A percentile compares a stretch with the other conserved stretches of the same genome.
Conservation (phyloP, 2,329 filamentous ascomycete genomes). For the Lasiodiplodia sp. region DNA sequence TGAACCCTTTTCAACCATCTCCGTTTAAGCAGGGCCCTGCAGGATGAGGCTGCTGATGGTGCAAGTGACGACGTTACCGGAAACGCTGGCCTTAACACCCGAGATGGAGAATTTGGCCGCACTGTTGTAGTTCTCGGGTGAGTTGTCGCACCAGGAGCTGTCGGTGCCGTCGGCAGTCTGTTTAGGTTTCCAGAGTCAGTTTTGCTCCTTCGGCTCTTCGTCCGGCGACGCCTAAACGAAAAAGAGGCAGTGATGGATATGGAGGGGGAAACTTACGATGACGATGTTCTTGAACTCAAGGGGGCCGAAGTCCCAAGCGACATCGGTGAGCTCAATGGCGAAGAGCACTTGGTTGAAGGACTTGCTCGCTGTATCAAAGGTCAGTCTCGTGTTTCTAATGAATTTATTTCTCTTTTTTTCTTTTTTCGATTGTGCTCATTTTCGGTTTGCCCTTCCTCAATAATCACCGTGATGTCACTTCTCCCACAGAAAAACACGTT, state of each 20-base stretch:
- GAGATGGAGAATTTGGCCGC: conserved; percentile 47
- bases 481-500: no score
- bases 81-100: conserved; percentile 45
- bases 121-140: conserved; percentile 49
- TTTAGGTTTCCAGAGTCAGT: background rate
- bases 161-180: conserved; percentile 35
- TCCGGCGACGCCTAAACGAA: background rate
- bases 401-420: background rate
- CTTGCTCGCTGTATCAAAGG: conserved; percentile 39
- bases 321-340: conserved; percentile 50
- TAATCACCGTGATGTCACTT: no score
- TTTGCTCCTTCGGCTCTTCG: conserved; percentile 22
- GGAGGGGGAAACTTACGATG: conserved; percentile 34
- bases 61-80: conserved; percentile 34
- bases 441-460: background rate
- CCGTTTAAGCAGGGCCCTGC: conserved; percentile 30
- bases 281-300: conserved; percentile 44
- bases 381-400: background rate
- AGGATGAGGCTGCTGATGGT: conserved; percentile 34
- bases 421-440: background rate
- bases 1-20: background rate
- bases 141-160: conserved; percentile 36
- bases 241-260: background rate
- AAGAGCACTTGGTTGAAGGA: conserved; percentile 53
- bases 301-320: conserved; percentile 51